phyloP scores from a whole-genome alignment of 306 rosid species.

The Prunus fruticosa region DNA sequence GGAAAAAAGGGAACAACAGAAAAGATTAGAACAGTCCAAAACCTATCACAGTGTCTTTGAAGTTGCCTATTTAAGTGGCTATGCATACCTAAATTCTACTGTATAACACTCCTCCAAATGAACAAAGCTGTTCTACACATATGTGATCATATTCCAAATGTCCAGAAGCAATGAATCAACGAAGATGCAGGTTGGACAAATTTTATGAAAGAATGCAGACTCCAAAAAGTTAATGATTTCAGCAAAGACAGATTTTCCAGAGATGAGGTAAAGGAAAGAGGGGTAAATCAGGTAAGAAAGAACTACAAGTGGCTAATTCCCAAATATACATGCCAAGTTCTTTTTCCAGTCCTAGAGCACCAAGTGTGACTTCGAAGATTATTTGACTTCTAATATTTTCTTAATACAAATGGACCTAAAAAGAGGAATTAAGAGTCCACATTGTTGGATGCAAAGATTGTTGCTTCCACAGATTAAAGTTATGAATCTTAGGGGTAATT shows the following conservation, averaged over 20 bases:
- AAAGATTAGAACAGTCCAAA: not conserved
- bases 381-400: constrained; percentile 3
- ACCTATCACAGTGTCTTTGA: not conserved
- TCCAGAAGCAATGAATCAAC: not conserved
- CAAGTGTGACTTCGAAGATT: not conserved
- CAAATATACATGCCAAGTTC: not conserved
- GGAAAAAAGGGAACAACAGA: not conserved
- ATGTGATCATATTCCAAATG: not conserved
- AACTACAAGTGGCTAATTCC: too few relatives aligned
- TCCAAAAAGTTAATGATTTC: too few relatives aligned
- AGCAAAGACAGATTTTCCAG: too few relatives aligned
- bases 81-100: not conserved
- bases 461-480: not conserved
- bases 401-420: not conserved
- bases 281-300: too few relatives aligned
- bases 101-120: not conserved
- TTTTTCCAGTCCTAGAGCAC: not conserved
- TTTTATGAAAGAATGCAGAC: too few relatives aligned
- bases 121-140: not conserved
- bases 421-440: not conserved
- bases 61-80: not conserved
- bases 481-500: constrained; percentile 4
- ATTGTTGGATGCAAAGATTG: not conserved
- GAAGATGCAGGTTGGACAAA: not conserved
- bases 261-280: too few relatives aligned